These are phyloP conservation scores for Suillus bovinus DNA, from an alignment of 768 basidiomycete genomes.

Conservation along the genomic window DNA sequence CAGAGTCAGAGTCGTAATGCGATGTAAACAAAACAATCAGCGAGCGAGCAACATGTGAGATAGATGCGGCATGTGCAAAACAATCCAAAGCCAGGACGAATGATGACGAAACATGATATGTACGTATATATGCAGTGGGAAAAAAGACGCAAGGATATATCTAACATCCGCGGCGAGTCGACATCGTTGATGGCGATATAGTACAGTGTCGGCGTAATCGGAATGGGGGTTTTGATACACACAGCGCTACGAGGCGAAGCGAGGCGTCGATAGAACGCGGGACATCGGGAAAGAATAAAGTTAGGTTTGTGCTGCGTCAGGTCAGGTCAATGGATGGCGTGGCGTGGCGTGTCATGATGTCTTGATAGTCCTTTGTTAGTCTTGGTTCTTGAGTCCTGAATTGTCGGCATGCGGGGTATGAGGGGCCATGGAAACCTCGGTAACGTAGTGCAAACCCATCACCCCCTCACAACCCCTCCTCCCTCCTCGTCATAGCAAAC, in stretches of 20 bases:
- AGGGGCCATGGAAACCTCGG: neutral
- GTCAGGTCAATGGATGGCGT: neutral
- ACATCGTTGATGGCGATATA: slow-evolving; percentile 14
- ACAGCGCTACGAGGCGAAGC: neutral
- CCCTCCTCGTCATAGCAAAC: slow-evolving; percentile 50
- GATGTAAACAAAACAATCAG: neutral
- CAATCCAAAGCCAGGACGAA: neutral
- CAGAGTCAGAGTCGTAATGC: neutral
- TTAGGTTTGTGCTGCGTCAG: neutral
- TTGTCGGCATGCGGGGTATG: neutral
- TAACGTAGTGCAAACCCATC: neutral
- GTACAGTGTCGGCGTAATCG: neutral
- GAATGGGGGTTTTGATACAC: neutral
- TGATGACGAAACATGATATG: neutral
- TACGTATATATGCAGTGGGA: neutral
- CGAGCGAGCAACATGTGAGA: neutral
- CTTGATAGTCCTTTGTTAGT: neutral
- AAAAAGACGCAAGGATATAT: neutral
- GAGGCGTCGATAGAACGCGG: slow-evolving; percentile 2
- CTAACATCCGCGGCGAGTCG: neutral
- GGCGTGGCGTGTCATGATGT: neutral
- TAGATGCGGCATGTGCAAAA: neutral
- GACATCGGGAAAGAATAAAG: neutral
- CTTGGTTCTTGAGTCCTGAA: neutral
- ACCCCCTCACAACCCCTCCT: neutral